phyloP scores from a whole-genome alignment of 768 basidiomycete genomes.

The Suillus weaverae region DNA sequence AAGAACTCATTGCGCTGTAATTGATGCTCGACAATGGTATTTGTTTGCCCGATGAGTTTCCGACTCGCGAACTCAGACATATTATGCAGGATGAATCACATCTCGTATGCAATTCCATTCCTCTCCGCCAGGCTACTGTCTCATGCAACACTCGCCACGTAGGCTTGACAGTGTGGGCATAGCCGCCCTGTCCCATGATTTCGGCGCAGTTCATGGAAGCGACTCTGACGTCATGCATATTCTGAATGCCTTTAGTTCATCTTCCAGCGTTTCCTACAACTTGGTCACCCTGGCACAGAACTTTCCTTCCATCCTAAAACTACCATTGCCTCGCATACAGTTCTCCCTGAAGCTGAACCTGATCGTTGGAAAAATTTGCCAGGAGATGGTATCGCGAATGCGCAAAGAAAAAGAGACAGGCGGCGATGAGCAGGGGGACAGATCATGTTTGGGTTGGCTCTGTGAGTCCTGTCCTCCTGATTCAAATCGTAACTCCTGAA shows the following conservation, averaged over 20 bases:
- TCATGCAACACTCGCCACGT: neutral
- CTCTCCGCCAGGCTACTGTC: neutral
- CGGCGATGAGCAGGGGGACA: conserved; percentile 15
- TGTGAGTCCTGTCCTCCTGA: neutral
- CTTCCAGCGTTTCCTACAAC: conserved; percentile 13
- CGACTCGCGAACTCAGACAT: neutral
- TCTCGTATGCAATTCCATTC: neutral
- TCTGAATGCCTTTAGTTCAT: conserved; percentile 26
- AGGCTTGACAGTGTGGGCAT: conserved; percentile 47
- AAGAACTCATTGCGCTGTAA: neutral
- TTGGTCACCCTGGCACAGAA: conserved; percentile 20
- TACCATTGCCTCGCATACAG: conserved; percentile 32
- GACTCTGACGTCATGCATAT: conserved; percentile 22
- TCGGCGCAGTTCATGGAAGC: conserved; percentile 41
- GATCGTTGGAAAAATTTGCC: conserved; percentile 36
- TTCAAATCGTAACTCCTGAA: neutral
- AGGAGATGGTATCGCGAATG: conserved; percentile 31
- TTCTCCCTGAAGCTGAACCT: conserved; percentile 27
- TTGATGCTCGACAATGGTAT: neutral
- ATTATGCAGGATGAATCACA: neutral
- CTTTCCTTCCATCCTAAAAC: conserved; percentile 31
- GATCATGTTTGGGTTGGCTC: neutral
- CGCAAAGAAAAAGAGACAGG: conserved; percentile 34
- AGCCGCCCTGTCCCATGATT: conserved; percentile 47
- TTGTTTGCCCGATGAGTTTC: neutral